Base-by-base conservation (phyloP, 768 basidiomycete genomes). In the Galerina sulciceps region DNA sequence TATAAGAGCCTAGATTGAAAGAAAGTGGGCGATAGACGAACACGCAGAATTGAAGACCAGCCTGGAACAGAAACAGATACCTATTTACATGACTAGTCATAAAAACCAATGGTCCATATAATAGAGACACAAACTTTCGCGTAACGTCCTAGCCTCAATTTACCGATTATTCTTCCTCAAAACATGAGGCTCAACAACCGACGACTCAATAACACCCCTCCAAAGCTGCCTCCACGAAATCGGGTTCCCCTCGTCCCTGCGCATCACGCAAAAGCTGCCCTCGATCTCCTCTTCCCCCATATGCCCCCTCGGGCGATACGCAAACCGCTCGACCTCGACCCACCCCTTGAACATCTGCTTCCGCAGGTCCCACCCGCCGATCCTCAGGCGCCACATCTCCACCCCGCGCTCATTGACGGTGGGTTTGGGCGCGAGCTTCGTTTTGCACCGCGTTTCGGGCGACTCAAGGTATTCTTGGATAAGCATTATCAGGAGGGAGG, bases 221-320 rank as follows among this genome's bases (percentile, higher is more conserved):
- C 90, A 93, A 37, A 93, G 76, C 68, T 83, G 81, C 40, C 90
- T 77, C 91, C 91, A 93, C 42, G 86, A 88, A 49, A 91, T 82
- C 20, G 90, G 91, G 67, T 85, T 89, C 0, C 91, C 91, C 88
- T 82, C 79, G 60, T 91, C 89, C 53, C 89, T 77, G 59, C 80
- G 77, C 87, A 93, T 88, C 4, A 90, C 68, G 54, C 87, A 86
- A 68, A 91, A 90, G 49, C 85, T 85, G 1, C 88, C 87, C 10
- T 79, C 73, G 1, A 67, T 64, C 1, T 79, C 83, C 6, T 31
- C 26, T 4, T 31, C 71, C 67, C 4, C 49, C 49, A 22, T 50
- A 35, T 50, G 36, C 49, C 11, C 35, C 1, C 35, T 35, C 1
- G 38, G 36, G 6, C 36, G 36, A 65, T 81, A 79, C 13, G 58